Percentiles rank a stretch among this genome's conserved stretches.
Evolutionary conservation across 805 yeast species (phyloP).

Genomic region (Dipodascus albidus): DNA sequence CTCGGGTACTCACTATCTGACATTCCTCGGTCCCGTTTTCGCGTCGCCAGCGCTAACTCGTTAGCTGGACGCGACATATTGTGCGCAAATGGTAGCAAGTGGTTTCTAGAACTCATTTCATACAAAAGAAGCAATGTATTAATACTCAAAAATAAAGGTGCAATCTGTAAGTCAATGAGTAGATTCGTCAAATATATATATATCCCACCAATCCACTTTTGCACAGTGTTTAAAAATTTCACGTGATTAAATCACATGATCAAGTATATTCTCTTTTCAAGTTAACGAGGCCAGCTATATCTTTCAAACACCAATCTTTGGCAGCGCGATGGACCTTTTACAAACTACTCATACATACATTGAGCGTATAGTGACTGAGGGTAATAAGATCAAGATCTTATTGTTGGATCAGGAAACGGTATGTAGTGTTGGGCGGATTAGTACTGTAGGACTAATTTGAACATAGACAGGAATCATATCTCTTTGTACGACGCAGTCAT

Average conservation of each 20-base stretch:
- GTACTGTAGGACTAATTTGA: constrained; percentile 3
- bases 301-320: neutral
- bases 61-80: neutral
- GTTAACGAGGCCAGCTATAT: no score
- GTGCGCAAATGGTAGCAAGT: constrained; percentile 1
- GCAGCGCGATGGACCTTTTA: constrained; percentile 26
- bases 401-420: constrained; percentile 65
- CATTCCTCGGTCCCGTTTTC: neutral
- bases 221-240: neutral
- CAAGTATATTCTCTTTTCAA: no score
- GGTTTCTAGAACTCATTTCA: neutral
- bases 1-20: neutral
- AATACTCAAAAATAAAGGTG: neutral
- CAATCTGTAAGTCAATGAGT: no score
- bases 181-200: neutral
- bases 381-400: constrained; percentile 48
- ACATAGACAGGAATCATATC: constrained; percentile 59
- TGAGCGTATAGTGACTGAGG: constrained; percentile 25
- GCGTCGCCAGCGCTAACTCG: neutral
- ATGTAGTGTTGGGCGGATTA: constrained; percentile 6
- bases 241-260: no score
- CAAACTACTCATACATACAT: constrained; percentile 29
- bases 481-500: constrained; percentile 82
- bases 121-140: neutral
- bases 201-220: neutral